Evolutionary conservation across 345 rosid genomes (phyloP), one percentile per base, ranked within the genome.

Genomic region (Bretschneidera sinensis): DNA sequence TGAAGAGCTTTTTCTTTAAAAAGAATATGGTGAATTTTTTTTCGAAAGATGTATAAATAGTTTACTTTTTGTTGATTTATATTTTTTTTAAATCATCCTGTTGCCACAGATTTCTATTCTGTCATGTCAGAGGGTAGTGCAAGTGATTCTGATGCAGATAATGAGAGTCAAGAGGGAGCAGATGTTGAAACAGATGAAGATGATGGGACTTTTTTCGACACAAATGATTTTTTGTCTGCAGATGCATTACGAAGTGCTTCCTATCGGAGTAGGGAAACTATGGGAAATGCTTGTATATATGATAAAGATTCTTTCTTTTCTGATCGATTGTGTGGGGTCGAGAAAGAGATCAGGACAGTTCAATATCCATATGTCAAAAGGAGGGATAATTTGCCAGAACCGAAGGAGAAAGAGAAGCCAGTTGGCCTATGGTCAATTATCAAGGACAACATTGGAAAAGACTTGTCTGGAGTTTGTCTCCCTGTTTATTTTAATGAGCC

Each of bases 401-500:
- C 97, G 22, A 91, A 91, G 78, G 99, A 91, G 82, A 95, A 82
- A 74, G 97, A 91, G 77, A 91, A 83, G 83, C 95, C 92, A 25
- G 85, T 95, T 73, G 96, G 99, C 64, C 60, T 91, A 52, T 95
- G 99, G 99, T 91, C 99, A 53, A 91, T 91, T 68, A 95, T 91
- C 73, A 95, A 88, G 82, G 99, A 95, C 62, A 95, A 95, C 61
- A 90, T 94, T 14, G 97, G 99, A 67, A 94, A 94, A 79, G 97
- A 94, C 73, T 84, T 94, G 73, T 90, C 99, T 55, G 99, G 99
- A 54, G 97, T 95, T 71, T 95, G 99, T 72, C 96, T 95, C 63
- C 97, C 97, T 45, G 99, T 95, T 39, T 95, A 91, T 64, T 91
- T 95, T 67, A 95, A 95, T 43, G 97, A 95, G 57, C 99, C 97